Evolutionary conservation across 441 rosid species (phyloP).

Genomic region (Codiaeum variegatum): DNA sequence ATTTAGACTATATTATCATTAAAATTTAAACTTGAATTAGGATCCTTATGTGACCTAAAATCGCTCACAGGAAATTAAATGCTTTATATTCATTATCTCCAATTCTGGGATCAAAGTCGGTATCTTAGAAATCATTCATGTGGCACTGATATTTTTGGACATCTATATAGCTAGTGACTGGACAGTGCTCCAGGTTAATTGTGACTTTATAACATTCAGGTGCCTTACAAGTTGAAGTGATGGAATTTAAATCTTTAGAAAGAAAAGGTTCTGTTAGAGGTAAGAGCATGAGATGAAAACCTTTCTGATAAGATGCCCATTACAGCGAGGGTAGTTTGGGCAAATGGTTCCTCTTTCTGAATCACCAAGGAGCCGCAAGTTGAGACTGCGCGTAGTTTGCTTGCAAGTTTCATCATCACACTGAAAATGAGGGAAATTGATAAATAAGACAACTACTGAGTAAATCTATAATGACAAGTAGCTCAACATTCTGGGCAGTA

Average conservation of each 20-base stretch:
- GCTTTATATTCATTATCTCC: too few relatives aligned
- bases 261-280: background rate
- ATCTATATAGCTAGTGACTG: background rate
- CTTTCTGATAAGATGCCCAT: slow-evolving; percentile 76
- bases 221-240: background rate
- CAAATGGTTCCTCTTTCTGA: slow-evolving; percentile 88
- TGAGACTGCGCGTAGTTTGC: slow-evolving; percentile 62
- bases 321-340: slow-evolving; percentile 88
- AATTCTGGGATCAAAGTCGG: too few relatives aligned
- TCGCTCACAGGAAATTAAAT: too few relatives aligned
- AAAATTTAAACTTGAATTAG: too few relatives aligned
- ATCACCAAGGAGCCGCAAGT: slow-evolving; percentile 66
- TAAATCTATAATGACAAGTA: background rate
- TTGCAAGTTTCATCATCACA: slow-evolving; percentile 97
- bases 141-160: background rate
- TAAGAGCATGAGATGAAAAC: slow-evolving; percentile 27
- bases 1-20: too few relatives aligned
- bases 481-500: background rate
- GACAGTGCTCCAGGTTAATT: background rate
- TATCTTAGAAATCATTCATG: too few relatives aligned
- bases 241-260: too few relatives aligned
- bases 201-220: background rate
- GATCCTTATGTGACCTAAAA: too few relatives aligned
- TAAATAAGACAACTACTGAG: background rate
- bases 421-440: slow-evolving; percentile 34